A percentile compares a stretch with the other conserved stretches of the same genome.
Conservation (phyloP, 2,329 filamentous ascomycete species). For the Colletotrichum destructivum region DNA sequence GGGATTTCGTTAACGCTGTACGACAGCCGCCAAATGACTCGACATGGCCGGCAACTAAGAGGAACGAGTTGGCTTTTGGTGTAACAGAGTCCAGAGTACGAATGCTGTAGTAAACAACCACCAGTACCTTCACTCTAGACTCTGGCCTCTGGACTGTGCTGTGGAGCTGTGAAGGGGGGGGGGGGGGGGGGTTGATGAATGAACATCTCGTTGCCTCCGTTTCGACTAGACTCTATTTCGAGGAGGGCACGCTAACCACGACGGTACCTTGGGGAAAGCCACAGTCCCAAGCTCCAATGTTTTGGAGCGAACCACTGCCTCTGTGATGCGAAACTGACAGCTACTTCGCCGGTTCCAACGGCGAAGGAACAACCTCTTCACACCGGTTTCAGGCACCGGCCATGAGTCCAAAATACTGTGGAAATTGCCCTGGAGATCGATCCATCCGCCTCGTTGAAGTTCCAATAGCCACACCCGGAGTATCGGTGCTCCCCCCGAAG, state of each 20-base stretch:
- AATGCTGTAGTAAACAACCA: conserved; percentile 19
- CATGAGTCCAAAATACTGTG: conserved; percentile 21
- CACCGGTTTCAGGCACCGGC: conserved; percentile 33
- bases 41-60: neutral
- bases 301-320: conserved; percentile 16
- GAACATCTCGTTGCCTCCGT: conserved; percentile 27
- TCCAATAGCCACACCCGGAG: neutral
- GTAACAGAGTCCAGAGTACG: no score
- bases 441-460: neutral
- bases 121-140: neutral
- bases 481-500: conserved; percentile 1
- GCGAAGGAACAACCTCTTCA: neutral
- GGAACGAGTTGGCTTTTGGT: neutral
- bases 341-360: conserved; percentile 24
- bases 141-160: no score
- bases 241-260: conserved; percentile 9
- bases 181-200: neutral
- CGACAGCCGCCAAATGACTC: conserved; percentile 18
- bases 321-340: conserved; percentile 33
- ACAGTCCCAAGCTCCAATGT: neutral
- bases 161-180: neutral
- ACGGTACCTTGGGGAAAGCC: conserved; percentile 18
- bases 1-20: conserved; percentile 10
- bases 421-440: conserved; percentile 12
- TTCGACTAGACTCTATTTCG: conserved; percentile 33